These are phyloP conservation scores for Daldinia grandis DNA, from an alignment of 495 filamentous ascomycete genomes.

Conservation along the genomic window DNA sequence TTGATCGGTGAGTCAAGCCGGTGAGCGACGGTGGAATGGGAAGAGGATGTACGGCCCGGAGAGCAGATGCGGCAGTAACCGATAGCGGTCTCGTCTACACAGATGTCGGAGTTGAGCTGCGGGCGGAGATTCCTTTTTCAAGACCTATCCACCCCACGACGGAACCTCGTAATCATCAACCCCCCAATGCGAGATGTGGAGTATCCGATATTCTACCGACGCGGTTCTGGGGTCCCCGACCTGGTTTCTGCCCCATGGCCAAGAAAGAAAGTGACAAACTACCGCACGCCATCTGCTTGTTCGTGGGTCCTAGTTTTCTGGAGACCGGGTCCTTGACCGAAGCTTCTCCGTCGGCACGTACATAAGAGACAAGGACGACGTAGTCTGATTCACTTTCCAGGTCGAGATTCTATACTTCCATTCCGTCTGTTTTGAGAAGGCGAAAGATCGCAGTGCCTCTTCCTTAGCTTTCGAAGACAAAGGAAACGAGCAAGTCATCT, in stretches of 20 bases:
- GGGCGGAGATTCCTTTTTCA: conserved; percentile 37
- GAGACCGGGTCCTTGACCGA: conserved; percentile 1
- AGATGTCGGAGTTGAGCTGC: conserved; percentile 10
- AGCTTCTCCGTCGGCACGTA: conserved; percentile 5
- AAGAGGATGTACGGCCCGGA: conserved; percentile 25
- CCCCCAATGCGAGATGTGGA: background rate
- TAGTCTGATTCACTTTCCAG: background rate
- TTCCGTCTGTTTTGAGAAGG: background rate
- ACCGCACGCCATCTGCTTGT: background rate
- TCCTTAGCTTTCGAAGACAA: background rate
- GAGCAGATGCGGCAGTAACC: background rate
- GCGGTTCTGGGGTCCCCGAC: conserved; percentile 4
- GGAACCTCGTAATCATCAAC: background rate
- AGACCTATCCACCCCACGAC: background rate
- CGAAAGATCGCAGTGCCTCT: background rate
- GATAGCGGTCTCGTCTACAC: conserved; percentile 14
- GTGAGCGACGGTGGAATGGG: background rate
- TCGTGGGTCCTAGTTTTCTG: background rate
- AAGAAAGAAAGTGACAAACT: background rate
- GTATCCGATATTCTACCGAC: conserved; percentile 39
- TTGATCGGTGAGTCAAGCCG: background rate
- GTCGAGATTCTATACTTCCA: no score
- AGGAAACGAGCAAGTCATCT: background rate
- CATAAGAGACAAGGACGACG: background rate
- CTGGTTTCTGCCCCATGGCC: conserved; percentile 9